Base-by-base conservation (phyloP, 2,329 filamentous ascomycete species). In the Fusarium sp. region DNA sequence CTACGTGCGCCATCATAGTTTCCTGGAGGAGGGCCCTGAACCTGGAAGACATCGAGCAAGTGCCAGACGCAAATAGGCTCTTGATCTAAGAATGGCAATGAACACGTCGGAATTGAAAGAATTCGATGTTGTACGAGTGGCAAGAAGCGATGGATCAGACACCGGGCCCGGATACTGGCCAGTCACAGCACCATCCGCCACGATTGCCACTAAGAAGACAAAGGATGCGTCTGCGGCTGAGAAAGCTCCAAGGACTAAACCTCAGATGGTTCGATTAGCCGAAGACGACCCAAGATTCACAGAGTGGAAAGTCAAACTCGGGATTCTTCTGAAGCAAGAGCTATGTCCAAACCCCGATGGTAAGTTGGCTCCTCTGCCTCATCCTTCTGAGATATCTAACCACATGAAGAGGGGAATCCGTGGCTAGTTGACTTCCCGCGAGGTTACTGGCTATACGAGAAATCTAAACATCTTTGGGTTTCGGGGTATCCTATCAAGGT, bases 381-480 rank as follows among this genome's bases (percentile, higher is more conserved):
- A 26, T 42, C 18, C 35, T 24, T n/a, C 15, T 51, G n/a, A 44
- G 13, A 45, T 31, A 38, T 69, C 65, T 81, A 63, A 72, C 63
- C 22, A 48, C n/a, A 12, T 20, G 12, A 17, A 85, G 84, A 85
- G 63, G 84, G 84, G 28, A 82, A 84, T 49, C 69, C 84, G 2
- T 86, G 84, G 84, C 83, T 83, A 60, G 80, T 86, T 15, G 79
- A 83, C n/a, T 85, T 86, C 31, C 84, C 84, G 20, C 75, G 80
- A 31, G 84, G 84, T 5, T 86, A 86, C 75, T 86, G 84, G 84
- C 78, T 86, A 6, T 86, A 86, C 63, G 82, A 86, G 74, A 84
- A 84, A 55, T 85, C 84, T 8, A 86, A 86, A 65, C 84, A 87
- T 66, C 84, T 87, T 26, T 86, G 85, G 81, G 82, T 87, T 8